A percentile compares a stretch with the other conserved stretches of the same genome.
Evolutionary conservation across 257 asterid genomes (phyloP).

Genomic region (Capsicum pubescens): DNA sequence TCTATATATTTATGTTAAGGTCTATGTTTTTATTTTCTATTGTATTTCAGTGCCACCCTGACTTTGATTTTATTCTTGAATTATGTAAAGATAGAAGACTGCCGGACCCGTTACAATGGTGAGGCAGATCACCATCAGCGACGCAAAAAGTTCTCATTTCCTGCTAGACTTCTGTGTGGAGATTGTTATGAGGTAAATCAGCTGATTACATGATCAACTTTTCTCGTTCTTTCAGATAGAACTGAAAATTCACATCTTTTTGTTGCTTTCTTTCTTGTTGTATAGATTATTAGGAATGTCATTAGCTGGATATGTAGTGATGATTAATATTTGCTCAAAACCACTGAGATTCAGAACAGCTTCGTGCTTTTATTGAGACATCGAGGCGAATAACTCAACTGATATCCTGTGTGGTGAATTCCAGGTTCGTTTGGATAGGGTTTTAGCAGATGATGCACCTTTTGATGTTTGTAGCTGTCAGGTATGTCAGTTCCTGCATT

Average conservation of each 20-base stretch:
- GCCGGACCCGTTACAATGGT: conserved; percentile 95
- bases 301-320: not conserved
- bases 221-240: conserved; percentile 14
- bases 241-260: not conserved
- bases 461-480: conserved; percentile 97
- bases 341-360: not conserved
- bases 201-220: not conserved
- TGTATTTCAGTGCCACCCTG: conserved; percentile 17
- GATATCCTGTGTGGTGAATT: conserved; percentile 30
- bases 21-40: not conserved
- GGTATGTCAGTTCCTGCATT: conserved; percentile 49
- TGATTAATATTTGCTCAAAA: not conserved
- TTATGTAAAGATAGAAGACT: conserved; percentile 80
- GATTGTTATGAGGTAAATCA: conserved; percentile 88
- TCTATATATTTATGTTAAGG: not conserved
- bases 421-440: conserved; percentile 81
- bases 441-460: conserved; percentile 90
- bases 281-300: not conserved
- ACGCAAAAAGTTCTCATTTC: conserved; percentile 91
- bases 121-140: conserved; percentile 97
- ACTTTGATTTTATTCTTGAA: not conserved
- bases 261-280: not conserved
- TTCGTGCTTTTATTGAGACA: not conserved
- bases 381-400: not conserved
- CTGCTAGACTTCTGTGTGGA: conserved; percentile 95